Evolutionary conservation across 768 basidiomycete species (phyloP).

Genomic region (Lepiota brunneoincarnata): DNA sequence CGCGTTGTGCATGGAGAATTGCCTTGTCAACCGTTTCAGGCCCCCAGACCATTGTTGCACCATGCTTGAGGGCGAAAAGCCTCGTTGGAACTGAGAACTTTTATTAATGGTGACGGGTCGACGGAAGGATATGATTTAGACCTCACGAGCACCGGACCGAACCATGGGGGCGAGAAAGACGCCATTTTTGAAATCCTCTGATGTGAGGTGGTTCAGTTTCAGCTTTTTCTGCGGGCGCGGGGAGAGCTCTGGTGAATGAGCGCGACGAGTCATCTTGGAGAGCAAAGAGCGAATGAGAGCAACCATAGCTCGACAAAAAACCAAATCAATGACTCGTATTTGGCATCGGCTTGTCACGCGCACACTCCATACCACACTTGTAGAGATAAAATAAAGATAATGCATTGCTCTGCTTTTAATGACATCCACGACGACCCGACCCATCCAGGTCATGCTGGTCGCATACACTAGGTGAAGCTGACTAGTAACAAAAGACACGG

Average conservation of each 20-base stretch:
- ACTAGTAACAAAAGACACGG: constrained; percentile 11
- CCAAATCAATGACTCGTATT: constrained; percentile 9
- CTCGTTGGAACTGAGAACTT: constrained; percentile 71
- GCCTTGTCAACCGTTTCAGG: constrained; percentile 98
- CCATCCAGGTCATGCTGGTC: constrained; percentile 13
- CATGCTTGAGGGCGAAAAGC: constrained; percentile 85
- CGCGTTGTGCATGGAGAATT: constrained; percentile 79
- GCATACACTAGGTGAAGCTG: constrained; percentile 9
- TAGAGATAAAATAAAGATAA: constrained; percentile 13
- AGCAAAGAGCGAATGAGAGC: constrained; percentile 3
- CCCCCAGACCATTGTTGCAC: constrained; percentile 93
- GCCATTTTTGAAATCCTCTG: constrained; percentile 82
- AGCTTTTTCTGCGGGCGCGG: constrained; percentile 52
- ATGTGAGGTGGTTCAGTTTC: constrained; percentile 56
- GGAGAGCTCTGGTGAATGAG: constrained; percentile 45
- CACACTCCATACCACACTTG: not conserved
- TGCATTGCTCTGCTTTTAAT: constrained; percentile 14
- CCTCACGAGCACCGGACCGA: constrained; percentile 83
- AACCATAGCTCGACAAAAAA: not conserved
- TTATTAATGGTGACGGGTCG: constrained; percentile 3
- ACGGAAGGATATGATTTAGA: constrained; percentile 16
- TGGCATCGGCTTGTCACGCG: constrained; percentile 10
- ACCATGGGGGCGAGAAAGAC: constrained; percentile 99
- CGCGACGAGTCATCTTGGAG: constrained; percentile 49
- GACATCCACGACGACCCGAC: constrained; percentile 9